A percentile compares a stretch with the other conserved stretches of the same genome.
Evolutionary conservation across 768 basidiomycete species (phyloP).

Genomic region (Mycena galopus): DNA sequence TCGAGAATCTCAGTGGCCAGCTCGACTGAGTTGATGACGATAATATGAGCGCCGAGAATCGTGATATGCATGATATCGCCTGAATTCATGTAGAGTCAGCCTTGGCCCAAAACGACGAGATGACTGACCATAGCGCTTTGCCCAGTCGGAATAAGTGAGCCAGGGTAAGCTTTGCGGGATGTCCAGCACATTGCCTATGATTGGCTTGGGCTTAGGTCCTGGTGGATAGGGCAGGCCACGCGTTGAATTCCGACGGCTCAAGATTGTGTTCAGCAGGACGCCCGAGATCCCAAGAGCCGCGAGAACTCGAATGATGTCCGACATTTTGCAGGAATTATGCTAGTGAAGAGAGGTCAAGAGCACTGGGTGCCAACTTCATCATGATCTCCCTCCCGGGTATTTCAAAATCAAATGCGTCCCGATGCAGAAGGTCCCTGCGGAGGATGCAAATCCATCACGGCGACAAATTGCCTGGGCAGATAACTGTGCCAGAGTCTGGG

Average conservation of each 20-base stretch:
- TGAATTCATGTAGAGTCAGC: constrained; percentile 15
- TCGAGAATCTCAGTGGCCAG: constrained; percentile 54
- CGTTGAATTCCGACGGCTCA: constrained; percentile 19
- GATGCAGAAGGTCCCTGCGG: no score
- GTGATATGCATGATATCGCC: constrained; percentile 51
- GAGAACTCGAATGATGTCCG: constrained; percentile 24
- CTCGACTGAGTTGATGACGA: constrained; percentile 49
- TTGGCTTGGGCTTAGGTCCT: constrained; percentile 39
- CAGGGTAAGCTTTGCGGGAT: constrained; percentile 39
- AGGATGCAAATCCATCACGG: no score
- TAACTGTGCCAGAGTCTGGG: no score
- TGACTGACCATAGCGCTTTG: constrained; percentile 30
- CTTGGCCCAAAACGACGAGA: background rate
- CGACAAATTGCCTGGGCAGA: no score
- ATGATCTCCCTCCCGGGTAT: background rate
- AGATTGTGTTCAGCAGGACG: constrained; percentile 22
- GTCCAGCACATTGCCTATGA: constrained; percentile 44
- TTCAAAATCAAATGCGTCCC: no score
- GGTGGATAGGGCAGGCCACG: constrained; percentile 42
- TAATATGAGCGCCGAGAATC: constrained; percentile 53
- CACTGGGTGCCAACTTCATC: background rate
- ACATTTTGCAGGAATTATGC: constrained; percentile 1
- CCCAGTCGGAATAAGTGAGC: constrained; percentile 39
- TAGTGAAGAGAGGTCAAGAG: background rate
- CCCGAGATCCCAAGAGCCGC: constrained; percentile 21